Evolutionary conservation across 805 yeast genomes (phyloP), one percentile per base, ranked within the genome.

Genomic region (Kregervanrija delftensis): DNA sequence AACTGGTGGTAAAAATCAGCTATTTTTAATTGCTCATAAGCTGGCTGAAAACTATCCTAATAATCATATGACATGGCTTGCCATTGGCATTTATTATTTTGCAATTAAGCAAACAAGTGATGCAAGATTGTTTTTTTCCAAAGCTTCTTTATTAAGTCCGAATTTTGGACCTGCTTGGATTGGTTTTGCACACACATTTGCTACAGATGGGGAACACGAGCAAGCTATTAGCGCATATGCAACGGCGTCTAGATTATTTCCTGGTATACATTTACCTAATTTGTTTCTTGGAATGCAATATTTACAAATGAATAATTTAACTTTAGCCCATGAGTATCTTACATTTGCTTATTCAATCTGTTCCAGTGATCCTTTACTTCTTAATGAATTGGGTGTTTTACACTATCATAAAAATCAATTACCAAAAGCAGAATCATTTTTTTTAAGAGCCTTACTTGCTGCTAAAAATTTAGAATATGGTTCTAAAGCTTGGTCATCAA

Each of bases 131-230:
- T 88, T 77, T 58, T 93, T 89, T 64, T 83, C 93, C 35, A 89
- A 87, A 60, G 90, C 97, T 0, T 87, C 97, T 1, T 72, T 89
- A 52, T 64, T 90, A 48, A 84, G 88, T 56, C 95, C 99, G 3
- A 86, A 82, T 52, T 89, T 86, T 66, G 95, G 93, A 0, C 91
- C 86, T 42, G 96, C 98, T 1, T 93, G 99, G 99, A 81, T 93
- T 32, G 99, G 97, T 2, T 93, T 93, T 67, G 98, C 98, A 1
- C 98, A 91, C 58, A 90, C 98, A 0, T 93, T 90, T 74, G 96
- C 96, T 0, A 83, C 86, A 3, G 99, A 93, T 61, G 95, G 96
- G n/a, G 99, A 93, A 64, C 97, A 93, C 61, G 99, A 93, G 61
- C 98, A 93, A 64, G 98, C 98, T 1, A 84, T 93, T 16, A 84